These are phyloP conservation scores for Penicillium hordei DNA, from an alignment of 2,329 filamentous ascomycete species.

Conservation along the genomic window DNA sequence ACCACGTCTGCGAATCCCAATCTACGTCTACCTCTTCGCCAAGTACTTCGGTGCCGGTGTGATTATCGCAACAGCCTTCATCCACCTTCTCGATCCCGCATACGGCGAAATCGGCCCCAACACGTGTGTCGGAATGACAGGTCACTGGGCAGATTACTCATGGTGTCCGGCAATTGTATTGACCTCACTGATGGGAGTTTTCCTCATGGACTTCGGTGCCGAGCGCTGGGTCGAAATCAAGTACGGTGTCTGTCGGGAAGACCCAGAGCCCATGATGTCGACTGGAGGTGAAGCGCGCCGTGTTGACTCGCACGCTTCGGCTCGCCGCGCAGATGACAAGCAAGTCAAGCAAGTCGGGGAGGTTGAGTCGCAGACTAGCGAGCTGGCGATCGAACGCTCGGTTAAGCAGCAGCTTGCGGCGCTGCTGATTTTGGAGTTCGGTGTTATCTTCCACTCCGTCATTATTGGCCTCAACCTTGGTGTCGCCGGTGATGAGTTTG, in stretches of 20 bases:
- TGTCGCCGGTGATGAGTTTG: constrained; percentile 58
- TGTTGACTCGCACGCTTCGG: background rate
- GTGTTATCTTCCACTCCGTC: constrained; percentile 64
- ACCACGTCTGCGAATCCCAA: constrained; percentile 40
- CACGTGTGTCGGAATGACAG: constrained; percentile 56
- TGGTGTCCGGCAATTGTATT: constrained; percentile 57
- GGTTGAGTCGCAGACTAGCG: constrained; percentile 14
- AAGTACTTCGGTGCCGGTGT: constrained; percentile 51
- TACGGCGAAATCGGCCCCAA: constrained; percentile 47
- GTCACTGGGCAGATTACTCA: constrained; percentile 52
- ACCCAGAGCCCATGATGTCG: constrained; percentile 23
- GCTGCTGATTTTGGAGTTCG: constrained; percentile 56
- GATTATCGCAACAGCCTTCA: constrained; percentile 50
- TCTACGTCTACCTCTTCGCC: constrained; percentile 49
- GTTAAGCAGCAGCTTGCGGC: constrained; percentile 42
- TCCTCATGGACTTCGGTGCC: constrained; percentile 34
- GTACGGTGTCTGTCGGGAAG: constrained; percentile 25
- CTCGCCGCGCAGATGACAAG: constrained; percentile 12
- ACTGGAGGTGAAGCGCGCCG: constrained; percentile 4
- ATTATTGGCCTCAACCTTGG: constrained; percentile 64
- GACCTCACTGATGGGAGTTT: constrained; percentile 50
- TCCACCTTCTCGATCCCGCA: constrained; percentile 50
- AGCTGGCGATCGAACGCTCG: constrained; percentile 27
- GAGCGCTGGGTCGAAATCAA: constrained; percentile 27
- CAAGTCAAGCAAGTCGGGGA: constrained; percentile 14